These are phyloP conservation scores for Fusarium kyushuense DNA, from an alignment of 2,329 filamentous ascomycete species.

Conservation along the genomic window DNA sequence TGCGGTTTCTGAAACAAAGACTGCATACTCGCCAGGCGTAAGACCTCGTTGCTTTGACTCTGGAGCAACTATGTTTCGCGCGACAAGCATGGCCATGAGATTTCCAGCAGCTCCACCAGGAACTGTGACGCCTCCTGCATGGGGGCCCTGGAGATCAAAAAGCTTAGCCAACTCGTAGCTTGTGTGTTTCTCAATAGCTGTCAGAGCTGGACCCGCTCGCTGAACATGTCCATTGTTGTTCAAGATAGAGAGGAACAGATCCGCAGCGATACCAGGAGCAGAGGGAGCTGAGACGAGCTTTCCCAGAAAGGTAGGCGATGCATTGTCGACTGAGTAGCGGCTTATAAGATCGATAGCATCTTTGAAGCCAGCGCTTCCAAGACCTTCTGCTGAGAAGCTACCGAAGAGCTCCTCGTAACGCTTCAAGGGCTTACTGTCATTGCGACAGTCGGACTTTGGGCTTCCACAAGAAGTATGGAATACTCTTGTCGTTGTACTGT, in stretches of 20 bases:
- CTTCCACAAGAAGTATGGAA: neutral
- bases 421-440: neutral
- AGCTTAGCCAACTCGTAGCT: neutral
- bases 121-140: neutral
- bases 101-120: constrained; percentile 5
- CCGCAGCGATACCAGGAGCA: neutral
- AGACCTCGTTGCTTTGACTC: neutral
- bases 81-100: neutral
- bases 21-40: neutral
- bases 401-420: neutral
- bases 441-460: neutral
- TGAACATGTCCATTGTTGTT: constrained; percentile 5
- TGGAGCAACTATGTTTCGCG: neutral
- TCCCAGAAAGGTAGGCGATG: neutral
- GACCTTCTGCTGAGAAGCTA: neutral
- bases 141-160: neutral
- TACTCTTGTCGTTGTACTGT: neutral
- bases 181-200: neutral
- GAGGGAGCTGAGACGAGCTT: neutral
- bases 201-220: neutral
- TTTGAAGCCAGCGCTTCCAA: neutral
- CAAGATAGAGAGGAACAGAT: neutral
- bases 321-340: neutral
- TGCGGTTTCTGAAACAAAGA: constrained; percentile 1
- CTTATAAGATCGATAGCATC: neutral